phyloP scores from a whole-genome alignment of 2,329 filamentous ascomycete species.

The Didymella pinodella region DNA sequence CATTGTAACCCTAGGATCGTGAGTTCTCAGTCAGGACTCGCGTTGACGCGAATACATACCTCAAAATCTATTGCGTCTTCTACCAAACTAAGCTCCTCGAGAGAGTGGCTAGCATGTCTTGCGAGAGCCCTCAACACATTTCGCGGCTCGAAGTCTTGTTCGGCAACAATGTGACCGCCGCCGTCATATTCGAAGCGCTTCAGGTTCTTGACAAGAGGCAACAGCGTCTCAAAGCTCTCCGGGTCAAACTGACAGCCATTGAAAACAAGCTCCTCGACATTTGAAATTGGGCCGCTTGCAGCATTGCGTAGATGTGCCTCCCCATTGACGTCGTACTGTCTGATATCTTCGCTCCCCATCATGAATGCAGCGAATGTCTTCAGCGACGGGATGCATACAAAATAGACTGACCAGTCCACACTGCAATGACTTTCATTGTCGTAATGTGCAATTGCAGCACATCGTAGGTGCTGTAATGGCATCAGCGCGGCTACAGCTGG shows the following conservation, averaged over 20 bases:
- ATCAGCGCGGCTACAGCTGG: slow-evolving; percentile 10
- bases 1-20: background rate
- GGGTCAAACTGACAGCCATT: slow-evolving; percentile 15
- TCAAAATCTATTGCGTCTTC: background rate
- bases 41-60: background rate
- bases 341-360: slow-evolving; percentile 19
- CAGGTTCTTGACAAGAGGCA: slow-evolving; percentile 17
- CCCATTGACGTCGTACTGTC: background rate
- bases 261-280: slow-evolving; percentile 25
- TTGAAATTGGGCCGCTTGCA: slow-evolving; percentile 9
- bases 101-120: slow-evolving; percentile 14
- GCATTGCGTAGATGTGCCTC: background rate
- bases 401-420: slow-evolving; percentile 21
- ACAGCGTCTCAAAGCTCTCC: slow-evolving; percentile 9
- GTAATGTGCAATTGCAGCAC: slow-evolving; percentile 20
- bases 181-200: slow-evolving; percentile 23
- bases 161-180: slow-evolving; percentile 11
- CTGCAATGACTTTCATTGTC: slow-evolving; percentile 16
- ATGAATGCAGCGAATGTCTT: slow-evolving; percentile 18
- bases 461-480: slow-evolving; percentile 25
- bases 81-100: slow-evolving; percentile 14
- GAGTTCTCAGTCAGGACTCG: no score
- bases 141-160: slow-evolving; percentile 16
- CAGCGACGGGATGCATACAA: slow-evolving; percentile 25
- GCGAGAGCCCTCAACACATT: slow-evolving; percentile 17